Base-by-base conservation (phyloP, 2,329 filamentous ascomycete genomes). In the Torrubiella hemipterigena region DNA sequence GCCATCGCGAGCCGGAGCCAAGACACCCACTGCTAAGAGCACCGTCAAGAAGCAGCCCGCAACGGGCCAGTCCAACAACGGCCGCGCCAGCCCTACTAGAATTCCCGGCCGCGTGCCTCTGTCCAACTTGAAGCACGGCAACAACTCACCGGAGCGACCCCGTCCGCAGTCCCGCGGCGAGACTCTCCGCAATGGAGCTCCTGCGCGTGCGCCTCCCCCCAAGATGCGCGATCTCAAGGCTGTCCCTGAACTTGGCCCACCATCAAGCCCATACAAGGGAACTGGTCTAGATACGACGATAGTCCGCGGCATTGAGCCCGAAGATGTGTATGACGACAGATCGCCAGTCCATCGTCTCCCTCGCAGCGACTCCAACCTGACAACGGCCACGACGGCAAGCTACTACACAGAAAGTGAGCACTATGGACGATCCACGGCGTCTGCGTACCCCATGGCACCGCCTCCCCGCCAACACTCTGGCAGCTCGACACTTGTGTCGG, bases 141-240 rank as follows among this genome's bases (percentile, higher is more conserved):
- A 67, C 50, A 93, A 89, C 55, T 93, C 85, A 7, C 82, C 85
- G 6, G 85, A 93, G 46, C 78, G 86, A 26, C 51, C 59, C 12
- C 64, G 58, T 39, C 57, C 56, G 31, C 58, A 56, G 38, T 55
- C 48, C 26, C 59, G 58, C 38, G 50, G 59, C 28, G 59, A 65
- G 27, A 59, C 64, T 31, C 51, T 72, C 33, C 65, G 70, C 12
- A 58, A 62, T 16, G 70, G 67, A 17, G 69, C 72, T 31, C 72
- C 71, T 1, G 52, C 67, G 47, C 67, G 76, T 38, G 78, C 78
- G 2, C 84, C 85, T 21, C 87, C 87, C 10, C 89, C 89, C 29
- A 91, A 86, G 54, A 95, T 96, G 86, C 77, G 89, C 41, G 85
- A 93, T 25, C 66, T 95, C 30, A 49, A 59, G 28, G 58, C 62